Base-by-base conservation (phyloP, 2,329 filamentous ascomycete genomes). In the Fusarium xyrophilum region DNA sequence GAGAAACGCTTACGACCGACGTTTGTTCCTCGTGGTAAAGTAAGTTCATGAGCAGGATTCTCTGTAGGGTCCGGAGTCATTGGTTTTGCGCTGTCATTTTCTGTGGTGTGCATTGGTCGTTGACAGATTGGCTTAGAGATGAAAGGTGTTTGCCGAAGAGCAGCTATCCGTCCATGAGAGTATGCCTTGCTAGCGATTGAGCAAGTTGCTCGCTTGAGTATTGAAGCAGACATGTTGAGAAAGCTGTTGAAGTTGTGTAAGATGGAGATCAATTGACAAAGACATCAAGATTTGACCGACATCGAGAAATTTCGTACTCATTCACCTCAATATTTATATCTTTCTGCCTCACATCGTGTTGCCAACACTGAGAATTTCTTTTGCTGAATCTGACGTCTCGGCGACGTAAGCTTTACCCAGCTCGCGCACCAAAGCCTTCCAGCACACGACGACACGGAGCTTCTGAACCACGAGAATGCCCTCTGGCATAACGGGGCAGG, bases 1-100 rank as follows among this genome's bases (percentile, higher is more conserved):
- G 91, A 88, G 54, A 95, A 80, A 13, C 78, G 64, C 39, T 76
- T 71, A 25, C 50, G 68, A 6, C 79, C 78, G 12, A 80, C 65
- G 33, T 74, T 72, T 28, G 68, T 71, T 2, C n/a, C 68, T 13
- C n/a, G n/a, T 7, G 63, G 21, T 13, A 67, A 32, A 17, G 54
- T 69, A 12, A 59, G 44, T 17, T 61, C 67, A 15, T 62, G 25
- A 2, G 67, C 54, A 3, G 63, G 65, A 13, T 67, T 48, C 55
- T 76, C 68, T 19, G 63, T 67, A 1, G 75, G 72, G 5, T 75
- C 64, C 5, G 77, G 73, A 17, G 71, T 70, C 36, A 51, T 68
- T 2, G 72, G 64, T 27, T 73, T 73, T 30, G 61, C 47, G 7
- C 19, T 33, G 25, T 27, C 21, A 4, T 35, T 44, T 7, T 40